Base-by-base conservation (phyloP, 2,329 filamentous ascomycete genomes). In the Fusarium subglutinans region DNA sequence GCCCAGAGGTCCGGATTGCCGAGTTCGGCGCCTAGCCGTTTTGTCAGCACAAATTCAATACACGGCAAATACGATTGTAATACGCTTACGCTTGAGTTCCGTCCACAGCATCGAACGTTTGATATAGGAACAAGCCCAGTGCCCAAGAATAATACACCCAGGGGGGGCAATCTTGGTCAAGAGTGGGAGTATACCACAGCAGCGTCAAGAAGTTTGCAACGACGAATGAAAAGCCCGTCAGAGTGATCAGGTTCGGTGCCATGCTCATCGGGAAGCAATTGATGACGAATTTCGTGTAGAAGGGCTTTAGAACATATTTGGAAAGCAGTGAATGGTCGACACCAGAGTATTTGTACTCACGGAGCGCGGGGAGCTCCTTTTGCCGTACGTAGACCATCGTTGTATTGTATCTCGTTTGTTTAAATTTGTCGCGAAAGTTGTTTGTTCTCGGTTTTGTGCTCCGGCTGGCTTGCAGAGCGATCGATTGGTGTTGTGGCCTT, bases 71-170 rank as follows among this genome's bases (percentile, higher is more conserved):
- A 10, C 28, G 22, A 3, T 40, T 45, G 33, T 18, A 20, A n/a
- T 33, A 11, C 71, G 89, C 93, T 82, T 87, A 94, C 91, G 96
- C 96, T 82, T 99, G 96, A 37, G 93, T 90, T 59, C 96, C 96
- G 83, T 99, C 96, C 33, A 98, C 95, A 5, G 96, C 96, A 84
- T 99, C 96, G 84, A 99, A 98, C 3, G 96, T 98, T 88, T 99
- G 96, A 84, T 99, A 99, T 58, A 98, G 83, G 82, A 98, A 98
- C 75, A 99, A 85, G 5, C 96, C 96, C 38, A 93, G 83, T 8
- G 95, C 92, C 94, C 95, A 99, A 79, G 91, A 93, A 76, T 92
- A 93, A 86, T 99, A 99, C 22, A 99, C 96, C 96, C 96, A 99
- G 4, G 90, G 82, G 15, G 96, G 96, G 81, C 96, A 98, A 82